Evolutionary conservation across 345 rosid species (phyloP), one percentile per base, ranked within the genome.

Genomic region (Geranium brycei): DNA sequence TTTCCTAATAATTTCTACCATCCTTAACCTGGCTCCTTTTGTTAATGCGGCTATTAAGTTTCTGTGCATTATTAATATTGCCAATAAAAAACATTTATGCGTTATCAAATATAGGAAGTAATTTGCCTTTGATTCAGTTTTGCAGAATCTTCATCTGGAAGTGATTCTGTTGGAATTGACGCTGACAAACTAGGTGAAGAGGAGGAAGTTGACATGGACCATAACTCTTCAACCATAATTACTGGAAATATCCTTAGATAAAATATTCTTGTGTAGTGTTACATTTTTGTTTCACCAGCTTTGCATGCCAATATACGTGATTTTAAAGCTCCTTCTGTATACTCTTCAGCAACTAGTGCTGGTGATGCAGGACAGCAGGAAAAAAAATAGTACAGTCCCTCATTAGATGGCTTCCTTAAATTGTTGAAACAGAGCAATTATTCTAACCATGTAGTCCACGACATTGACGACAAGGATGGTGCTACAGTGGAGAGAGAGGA

Each of bases 91-190:
- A 23, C 1, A 2, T 23, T 23, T 23, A 23, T 23, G 28, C 11
- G 8, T 38, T 38, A 10, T 13, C 13, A 47, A 47, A 6, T 8
- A 10, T 11, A 47, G 53, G 53, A 47, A 6, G 40, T 66, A 15
- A 30, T 47, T 7, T 51, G 53, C 17, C 69, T 38, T 35, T 70
- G 61, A 57, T 66, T 41, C 82, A 92, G 96, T 69, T 87, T 76
- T 77, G 72, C 75, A 38, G 98, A 89, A 62, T 62, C 68, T 65
- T 83, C 91, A 17, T 79, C 93, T 17, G 87, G 78, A 19, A 87
- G 71, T 64, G 81, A 81, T 62, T 67, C 86, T 60, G 74, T 14
- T 61, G 59, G 72, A 72, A 81, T 79, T 69, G 86, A 77, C 64
- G 72, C 28, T 31, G 77, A 80, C 71, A 79, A 57, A 69, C 77